Conservation (phyloP, 2,329 filamentous ascomycete species). For the Clarireedia paspali region DNA sequence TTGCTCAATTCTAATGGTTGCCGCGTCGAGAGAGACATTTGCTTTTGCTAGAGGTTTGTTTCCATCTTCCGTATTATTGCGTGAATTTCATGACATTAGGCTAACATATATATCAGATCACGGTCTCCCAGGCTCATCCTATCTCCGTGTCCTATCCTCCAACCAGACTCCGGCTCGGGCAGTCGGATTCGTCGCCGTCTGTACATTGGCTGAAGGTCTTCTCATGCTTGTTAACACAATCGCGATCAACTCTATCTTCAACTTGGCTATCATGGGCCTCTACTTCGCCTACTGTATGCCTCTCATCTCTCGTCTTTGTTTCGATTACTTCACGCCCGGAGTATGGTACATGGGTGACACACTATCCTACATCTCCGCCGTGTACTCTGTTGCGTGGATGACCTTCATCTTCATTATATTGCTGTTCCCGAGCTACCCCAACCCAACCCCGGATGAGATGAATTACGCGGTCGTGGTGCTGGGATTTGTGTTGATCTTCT, state of each 20-base stretch:
- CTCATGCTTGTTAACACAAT: conserved; percentile 30
- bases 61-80: neutral
- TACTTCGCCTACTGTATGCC: conserved; percentile 31
- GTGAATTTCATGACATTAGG: neutral
- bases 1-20: conserved; percentile 29
- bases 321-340: conserved; percentile 26
- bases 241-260: conserved; percentile 29
- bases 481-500: conserved; percentile 27
- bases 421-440: conserved; percentile 24
- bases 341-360: conserved; percentile 28
- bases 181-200: conserved; percentile 24
- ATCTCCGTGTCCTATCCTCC: conserved; percentile 23
- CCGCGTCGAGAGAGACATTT: conserved; percentile 27
- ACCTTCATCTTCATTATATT: conserved; percentile 28
- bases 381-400: conserved; percentile 28
- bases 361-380: conserved; percentile 20
- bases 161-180: conserved; percentile 28
- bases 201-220: conserved; percentile 26
- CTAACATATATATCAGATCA: conserved; percentile 20
- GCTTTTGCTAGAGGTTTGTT: conserved; percentile 26
- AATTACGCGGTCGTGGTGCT: conserved; percentile 28
- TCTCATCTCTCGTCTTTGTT: conserved; percentile 24
- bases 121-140: conserved; percentile 26
- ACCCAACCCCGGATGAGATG: conserved; percentile 24
- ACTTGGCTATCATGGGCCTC: conserved; percentile 30